phyloP scores from a whole-genome alignment of 2,329 filamentous ascomycete species.

The Dichotomopilus funicola region DNA sequence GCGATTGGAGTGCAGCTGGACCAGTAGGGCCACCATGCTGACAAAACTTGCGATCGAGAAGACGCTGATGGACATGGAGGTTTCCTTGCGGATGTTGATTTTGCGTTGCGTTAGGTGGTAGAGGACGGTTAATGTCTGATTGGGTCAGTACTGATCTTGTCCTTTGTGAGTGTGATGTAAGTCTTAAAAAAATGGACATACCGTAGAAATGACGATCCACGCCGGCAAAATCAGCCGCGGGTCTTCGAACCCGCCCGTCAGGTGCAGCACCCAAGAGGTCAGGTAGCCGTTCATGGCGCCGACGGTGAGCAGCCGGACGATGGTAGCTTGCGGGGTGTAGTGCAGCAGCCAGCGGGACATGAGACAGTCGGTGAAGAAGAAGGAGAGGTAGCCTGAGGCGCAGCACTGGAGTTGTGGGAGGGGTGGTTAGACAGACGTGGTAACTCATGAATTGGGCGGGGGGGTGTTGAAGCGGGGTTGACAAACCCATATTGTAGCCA shows the following conservation, averaged over 20 bases:
- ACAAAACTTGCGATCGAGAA: constrained; percentile 72
- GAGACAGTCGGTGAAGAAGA: constrained; percentile 77
- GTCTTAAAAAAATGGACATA: constrained; percentile 32
- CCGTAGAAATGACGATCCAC: constrained; percentile 72
- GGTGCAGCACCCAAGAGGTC: constrained; percentile 63
- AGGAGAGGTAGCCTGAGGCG: constrained; percentile 70
- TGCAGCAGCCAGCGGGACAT: constrained; percentile 83
- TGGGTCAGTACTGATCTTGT: background rate
- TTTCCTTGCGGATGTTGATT: constrained; percentile 74
- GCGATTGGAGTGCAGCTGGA: constrained; percentile 58
- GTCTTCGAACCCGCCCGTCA: constrained; percentile 64
- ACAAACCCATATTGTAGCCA: constrained; percentile 67
- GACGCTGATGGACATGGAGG: constrained; percentile 67
- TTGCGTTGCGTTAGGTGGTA: constrained; percentile 74
- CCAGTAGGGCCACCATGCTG: constrained; percentile 63
- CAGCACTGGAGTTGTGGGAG: constrained; percentile 49
- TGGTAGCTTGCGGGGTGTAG: constrained; percentile 74
- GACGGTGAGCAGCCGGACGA: constrained; percentile 70
- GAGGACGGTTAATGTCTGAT: constrained; percentile 61
- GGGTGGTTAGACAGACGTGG: background rate
- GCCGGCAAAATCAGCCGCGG: constrained; percentile 65
- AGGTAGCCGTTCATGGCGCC: constrained; percentile 69
- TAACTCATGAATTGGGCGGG: background rate
- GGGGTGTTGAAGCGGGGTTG: background rate
- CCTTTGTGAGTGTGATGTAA: background rate